These are phyloP conservation scores for Monilinia vaccinii-corymbosi DNA, from an alignment of 2,329 filamentous ascomycete species.

Conservation along the genomic window DNA sequence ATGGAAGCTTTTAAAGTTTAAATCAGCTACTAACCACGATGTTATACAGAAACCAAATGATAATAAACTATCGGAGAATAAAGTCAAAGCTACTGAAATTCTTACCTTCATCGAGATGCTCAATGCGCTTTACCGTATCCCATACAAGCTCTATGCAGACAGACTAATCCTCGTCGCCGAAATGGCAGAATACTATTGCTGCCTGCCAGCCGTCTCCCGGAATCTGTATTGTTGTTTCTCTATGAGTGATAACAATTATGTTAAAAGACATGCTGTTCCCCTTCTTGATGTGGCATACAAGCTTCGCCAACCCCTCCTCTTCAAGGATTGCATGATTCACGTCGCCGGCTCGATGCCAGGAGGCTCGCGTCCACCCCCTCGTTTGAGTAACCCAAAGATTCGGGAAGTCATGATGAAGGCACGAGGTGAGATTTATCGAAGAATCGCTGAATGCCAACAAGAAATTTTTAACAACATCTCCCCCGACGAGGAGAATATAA, in stretches of 20 bases:
- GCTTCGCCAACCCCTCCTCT: neutral
- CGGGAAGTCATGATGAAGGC: neutral
- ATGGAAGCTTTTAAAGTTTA: neutral
- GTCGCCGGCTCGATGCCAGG: neutral
- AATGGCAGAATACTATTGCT: slow-evolving; percentile 2
- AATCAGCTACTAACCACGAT: neutral
- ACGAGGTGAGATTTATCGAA: neutral
- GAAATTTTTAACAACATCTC: neutral
- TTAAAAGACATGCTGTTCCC: too few species aligned
- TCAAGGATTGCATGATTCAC: neutral
- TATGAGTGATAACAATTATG: neutral
- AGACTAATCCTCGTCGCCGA: neutral
- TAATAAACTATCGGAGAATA: neutral
- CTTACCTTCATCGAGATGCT: neutral
- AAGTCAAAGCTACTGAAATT: neutral
- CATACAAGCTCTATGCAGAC: neutral
- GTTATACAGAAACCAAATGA: neutral
- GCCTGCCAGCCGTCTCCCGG: neutral
- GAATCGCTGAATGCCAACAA: neutral
- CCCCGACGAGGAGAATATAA: neutral
- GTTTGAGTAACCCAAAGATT: neutral
- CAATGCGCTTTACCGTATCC: neutral
- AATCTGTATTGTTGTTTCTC: neutral
- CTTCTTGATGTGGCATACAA: neutral
- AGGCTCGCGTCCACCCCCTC: accelerated